These are phyloP conservation scores for Solanum lycopersicoides DNA, from an alignment of 257 asterid genomes.

Conservation along the genomic window DNA sequence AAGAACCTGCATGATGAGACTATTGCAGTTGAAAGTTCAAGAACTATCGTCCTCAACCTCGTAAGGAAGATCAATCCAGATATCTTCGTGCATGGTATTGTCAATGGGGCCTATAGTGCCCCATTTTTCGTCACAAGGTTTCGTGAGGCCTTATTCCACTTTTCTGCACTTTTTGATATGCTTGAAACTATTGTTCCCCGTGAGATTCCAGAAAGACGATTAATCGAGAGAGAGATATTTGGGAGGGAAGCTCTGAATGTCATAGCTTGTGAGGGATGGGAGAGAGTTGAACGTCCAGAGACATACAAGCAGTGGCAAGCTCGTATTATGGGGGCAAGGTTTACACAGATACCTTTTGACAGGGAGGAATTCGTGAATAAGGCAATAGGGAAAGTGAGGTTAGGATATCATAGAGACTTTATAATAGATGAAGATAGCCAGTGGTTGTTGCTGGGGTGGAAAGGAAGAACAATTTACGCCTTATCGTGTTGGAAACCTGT, in stretches of 20 bases:
- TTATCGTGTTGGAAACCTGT: conserved; percentile 67
- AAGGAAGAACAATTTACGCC: conserved; percentile 63
- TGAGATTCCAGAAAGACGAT: conserved; percentile 44
- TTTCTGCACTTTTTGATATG: conserved; percentile 66
- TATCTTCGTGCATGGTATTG: conserved; percentile 47
- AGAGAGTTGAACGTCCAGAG: conserved; percentile 72
- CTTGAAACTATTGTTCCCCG: conserved; percentile 48
- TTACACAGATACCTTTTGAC: conserved; percentile 35
- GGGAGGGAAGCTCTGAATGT: conserved; percentile 69
- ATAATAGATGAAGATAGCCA: conserved; percentile 53
- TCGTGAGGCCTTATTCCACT: conserved; percentile 64
- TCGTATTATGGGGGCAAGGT: conserved; percentile 50
- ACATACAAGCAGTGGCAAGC: conserved; percentile 81
- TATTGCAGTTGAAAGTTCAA: conserved; percentile 36
- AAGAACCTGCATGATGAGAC: conserved; percentile 63
- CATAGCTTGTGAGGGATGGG: conserved; percentile 81
- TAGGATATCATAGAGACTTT: conserved; percentile 56
- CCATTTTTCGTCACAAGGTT: conserved; percentile 68
- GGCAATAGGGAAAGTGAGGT: conserved; percentile 37
- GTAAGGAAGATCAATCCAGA: conserved; percentile 49
- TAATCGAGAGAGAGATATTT: conserved; percentile 57
- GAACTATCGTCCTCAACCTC: conserved; percentile 41
- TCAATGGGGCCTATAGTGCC: conserved; percentile 58
- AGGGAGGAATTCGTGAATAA: conserved; percentile 12
- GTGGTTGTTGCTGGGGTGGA: conserved; percentile 83